phyloP scores from a whole-genome alignment of 331 rosid genomes.

The Pyrus hybrid region DNA sequence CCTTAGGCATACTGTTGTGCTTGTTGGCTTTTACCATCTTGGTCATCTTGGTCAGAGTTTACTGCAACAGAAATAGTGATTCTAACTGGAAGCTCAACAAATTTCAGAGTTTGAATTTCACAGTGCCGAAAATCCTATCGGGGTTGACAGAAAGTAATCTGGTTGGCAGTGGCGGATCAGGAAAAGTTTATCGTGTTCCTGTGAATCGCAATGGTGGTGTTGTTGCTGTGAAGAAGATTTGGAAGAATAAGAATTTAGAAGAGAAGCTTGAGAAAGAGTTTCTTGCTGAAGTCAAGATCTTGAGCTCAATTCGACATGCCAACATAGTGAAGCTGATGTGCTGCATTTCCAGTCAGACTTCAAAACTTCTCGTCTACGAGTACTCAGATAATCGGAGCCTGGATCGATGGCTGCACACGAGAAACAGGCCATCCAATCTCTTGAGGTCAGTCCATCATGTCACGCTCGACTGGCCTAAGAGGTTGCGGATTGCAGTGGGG shows the following conservation, averaged over 20 bases:
- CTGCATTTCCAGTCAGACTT: constrained; percentile 50
- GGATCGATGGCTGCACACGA: constrained; percentile 62
- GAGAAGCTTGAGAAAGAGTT: constrained; percentile 80
- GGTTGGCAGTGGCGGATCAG: constrained; percentile 86
- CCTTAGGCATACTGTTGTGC: constrained; percentile 9
- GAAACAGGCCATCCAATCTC: constrained; percentile 17
- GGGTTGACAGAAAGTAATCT: constrained; percentile 53
- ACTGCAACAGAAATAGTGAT: constrained; percentile 15
- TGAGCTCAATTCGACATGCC: constrained; percentile 64
- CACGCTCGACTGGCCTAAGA: constrained; percentile 61
- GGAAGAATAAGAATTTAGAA: constrained; percentile 40
- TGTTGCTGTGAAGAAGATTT: constrained; percentile 70
- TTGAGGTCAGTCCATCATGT: constrained; percentile 9
- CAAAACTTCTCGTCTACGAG: constrained; percentile 82
- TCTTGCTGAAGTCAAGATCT: constrained; percentile 59
- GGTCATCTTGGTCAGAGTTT: constrained; percentile 18
- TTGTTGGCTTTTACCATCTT: constrained; percentile 13
- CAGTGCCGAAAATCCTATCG: constrained; percentile 34
- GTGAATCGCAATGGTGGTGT: constrained; percentile 30
- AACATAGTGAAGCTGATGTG: constrained; percentile 83
- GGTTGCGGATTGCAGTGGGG: constrained; percentile 67
- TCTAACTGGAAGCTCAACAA: constrained; percentile 57
- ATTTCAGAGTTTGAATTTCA: constrained; percentile 63
- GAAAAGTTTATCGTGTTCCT: constrained; percentile 64
- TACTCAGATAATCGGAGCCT: constrained; percentile 66